These are phyloP conservation scores for Euphorbia lathyris DNA, from an alignment of 345 rosid genomes.

Conservation along the genomic window DNA sequence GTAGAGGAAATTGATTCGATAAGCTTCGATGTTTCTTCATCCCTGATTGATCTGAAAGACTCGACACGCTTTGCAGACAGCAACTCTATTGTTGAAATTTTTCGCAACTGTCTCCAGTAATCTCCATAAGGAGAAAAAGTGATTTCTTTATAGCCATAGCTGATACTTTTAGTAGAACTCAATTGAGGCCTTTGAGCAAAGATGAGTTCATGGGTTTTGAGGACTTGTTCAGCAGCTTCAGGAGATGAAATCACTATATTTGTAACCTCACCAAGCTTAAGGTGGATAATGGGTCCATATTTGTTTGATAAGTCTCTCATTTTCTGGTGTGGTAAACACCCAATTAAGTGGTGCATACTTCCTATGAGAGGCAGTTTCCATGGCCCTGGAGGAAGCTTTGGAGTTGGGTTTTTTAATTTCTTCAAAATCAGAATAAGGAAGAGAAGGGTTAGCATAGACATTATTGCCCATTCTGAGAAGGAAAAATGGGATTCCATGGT, in stretches of 20 bases:
- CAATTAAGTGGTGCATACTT: conserved; percentile 30
- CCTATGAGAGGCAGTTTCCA: conserved; percentile 34
- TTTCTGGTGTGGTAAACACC: conserved; percentile 23
- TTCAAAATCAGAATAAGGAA: background rate
- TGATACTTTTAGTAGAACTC: background rate
- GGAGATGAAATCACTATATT: conserved; percentile 24
- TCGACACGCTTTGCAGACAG: conserved; percentile 19
- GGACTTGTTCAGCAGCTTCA: conserved; percentile 24
- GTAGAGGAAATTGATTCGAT: background rate
- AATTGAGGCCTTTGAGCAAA: conserved; percentile 28
- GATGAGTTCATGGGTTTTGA: conserved; percentile 31
- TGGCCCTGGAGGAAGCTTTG: conserved; percentile 36
- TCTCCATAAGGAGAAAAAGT: conserved; percentile 17
- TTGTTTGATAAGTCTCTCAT: conserved; percentile 26
- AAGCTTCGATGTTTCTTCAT: conserved; percentile 20
- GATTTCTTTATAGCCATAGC: conserved; percentile 13
- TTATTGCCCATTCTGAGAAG: no score
- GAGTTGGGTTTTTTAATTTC: background rate
- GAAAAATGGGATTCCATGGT: no score
- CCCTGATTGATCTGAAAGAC: conserved; percentile 22
- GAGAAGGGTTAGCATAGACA: background rate
- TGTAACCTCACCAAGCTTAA: conserved; percentile 27
- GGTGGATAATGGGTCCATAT: conserved; percentile 38
- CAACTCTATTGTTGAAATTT: conserved; percentile 20
- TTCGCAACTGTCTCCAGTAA: conserved; percentile 28